Conservation (phyloP, 2,329 filamentous ascomycete species). For the Colletotrichum sp. region DNA sequence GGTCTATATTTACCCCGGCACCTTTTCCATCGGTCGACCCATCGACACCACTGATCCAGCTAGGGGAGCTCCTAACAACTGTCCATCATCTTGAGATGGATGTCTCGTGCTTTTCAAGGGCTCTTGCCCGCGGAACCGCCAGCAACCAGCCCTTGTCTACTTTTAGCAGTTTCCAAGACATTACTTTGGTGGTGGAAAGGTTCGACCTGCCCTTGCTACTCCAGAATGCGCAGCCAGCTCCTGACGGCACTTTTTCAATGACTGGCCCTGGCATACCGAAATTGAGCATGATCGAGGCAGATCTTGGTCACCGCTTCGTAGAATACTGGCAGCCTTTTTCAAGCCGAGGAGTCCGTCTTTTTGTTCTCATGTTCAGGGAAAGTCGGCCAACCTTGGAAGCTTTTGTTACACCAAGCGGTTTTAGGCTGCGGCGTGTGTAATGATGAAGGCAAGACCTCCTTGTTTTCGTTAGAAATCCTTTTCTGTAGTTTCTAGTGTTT, state of each 20-base stretch:
- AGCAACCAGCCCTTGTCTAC: background rate
- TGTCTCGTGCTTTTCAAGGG: background rate
- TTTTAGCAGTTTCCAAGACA: background rate
- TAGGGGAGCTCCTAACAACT: background rate
- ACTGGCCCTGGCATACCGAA: background rate
- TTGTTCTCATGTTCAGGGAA: rapidly evolving
- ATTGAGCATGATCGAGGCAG: background rate
- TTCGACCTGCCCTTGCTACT: background rate
- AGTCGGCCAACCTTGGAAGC: background rate
- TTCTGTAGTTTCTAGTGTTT: background rate
- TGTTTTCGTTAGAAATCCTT: rapidly evolving
- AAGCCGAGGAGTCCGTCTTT: background rate
- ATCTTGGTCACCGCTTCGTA: background rate
- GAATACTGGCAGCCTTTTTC: background rate
- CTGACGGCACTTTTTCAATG: background rate
- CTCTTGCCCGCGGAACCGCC: background rate
- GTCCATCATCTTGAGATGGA: background rate
- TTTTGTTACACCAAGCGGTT: background rate
- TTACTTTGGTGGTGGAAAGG: background rate
- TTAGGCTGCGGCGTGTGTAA: background rate
- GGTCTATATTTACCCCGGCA: background rate
- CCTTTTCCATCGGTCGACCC: background rate
- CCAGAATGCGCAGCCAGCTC: background rate
- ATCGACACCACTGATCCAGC: background rate
- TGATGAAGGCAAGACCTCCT: background rate